Evolutionary conservation across 345 rosid genomes (phyloP).

Genomic region (Punica granatum): DNA sequence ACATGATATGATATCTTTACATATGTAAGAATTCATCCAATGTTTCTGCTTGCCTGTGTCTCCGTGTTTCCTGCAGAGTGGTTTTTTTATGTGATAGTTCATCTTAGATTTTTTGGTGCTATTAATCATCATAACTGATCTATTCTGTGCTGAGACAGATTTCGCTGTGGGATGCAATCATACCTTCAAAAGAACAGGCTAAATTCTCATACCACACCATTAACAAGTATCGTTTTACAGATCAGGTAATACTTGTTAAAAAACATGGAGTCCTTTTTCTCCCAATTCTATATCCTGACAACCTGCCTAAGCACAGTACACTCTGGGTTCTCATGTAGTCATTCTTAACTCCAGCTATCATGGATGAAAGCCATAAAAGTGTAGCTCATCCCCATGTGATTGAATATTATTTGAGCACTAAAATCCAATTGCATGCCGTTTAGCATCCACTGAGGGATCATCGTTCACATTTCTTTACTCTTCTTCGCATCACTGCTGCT

Average conservation of each 20-base stretch:
- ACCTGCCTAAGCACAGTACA: not conserved
- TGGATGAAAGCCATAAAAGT: not conserved
- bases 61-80: not conserved
- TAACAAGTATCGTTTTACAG: conserved; percentile 90
- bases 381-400: too few relatives aligned
- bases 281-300: not conserved
- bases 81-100: not conserved
- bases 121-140: not conserved
- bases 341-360: not conserved
- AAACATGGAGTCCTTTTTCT: not conserved
- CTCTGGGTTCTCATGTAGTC: not conserved
- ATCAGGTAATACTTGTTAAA: conserved; percentile 45
- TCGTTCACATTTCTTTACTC: not conserved
- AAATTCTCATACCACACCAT: conserved; percentile 63
- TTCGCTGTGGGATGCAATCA: conserved; percentile 94
- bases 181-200: conserved; percentile 74
- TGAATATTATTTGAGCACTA: too few relatives aligned
- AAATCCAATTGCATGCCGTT: not conserved
- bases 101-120: too few relatives aligned
- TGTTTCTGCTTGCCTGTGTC: not conserved
- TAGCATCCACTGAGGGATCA: not conserved
- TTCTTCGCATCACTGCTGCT: not conserved
- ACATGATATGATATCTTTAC: not conserved
- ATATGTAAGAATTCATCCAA: not conserved
- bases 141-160: conserved; percentile 33